phyloP scores from a whole-genome alignment of 108 stramenopile genomes.

The Nitzschia sp. region DNA sequence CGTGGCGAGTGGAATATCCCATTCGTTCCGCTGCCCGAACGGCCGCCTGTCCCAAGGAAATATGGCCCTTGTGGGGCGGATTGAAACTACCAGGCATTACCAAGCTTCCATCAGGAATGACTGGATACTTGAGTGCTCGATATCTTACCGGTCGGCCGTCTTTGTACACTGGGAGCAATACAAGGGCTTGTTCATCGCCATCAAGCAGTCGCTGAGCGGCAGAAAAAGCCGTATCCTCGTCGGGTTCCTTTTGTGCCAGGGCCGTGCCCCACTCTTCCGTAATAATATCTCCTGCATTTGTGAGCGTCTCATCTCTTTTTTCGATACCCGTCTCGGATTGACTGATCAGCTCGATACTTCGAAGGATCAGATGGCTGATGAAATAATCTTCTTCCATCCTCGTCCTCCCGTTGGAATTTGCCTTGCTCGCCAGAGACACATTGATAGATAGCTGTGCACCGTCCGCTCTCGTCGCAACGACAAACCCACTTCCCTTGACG shows the following conservation, averaged over 20 bases:
- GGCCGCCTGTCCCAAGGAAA: constrained; percentile 71
- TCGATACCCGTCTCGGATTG: not conserved
- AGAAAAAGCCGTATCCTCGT: constrained; percentile 15
- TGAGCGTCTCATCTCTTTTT: not conserved
- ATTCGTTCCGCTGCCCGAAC: constrained; percentile 28
- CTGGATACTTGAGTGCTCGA: constrained; percentile 32
- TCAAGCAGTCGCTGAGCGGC: constrained; percentile 53
- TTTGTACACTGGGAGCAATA: constrained; percentile 44
- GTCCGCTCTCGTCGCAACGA: constrained; percentile 52
- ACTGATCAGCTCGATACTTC: constrained; percentile 10
- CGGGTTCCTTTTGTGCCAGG: not conserved
- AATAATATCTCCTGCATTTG: constrained; percentile 9
- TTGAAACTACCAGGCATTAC: constrained; percentile 90
- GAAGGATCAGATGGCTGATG: constrained; percentile 31
- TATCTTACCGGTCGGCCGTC: constrained; percentile 7
- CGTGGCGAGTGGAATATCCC: constrained; percentile 21
- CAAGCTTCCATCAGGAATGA: constrained; percentile 54
- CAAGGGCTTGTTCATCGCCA: constrained; percentile 49
- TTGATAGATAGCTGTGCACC: constrained; percentile 37
- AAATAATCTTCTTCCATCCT: constrained; percentile 44
- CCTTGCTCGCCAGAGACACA: not conserved
- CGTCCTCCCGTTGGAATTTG: not conserved
- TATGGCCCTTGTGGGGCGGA: constrained; percentile 87
- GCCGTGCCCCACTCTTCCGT: constrained; percentile 4
- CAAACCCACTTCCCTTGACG: constrained; percentile 14